These are phyloP conservation scores for Beauveria varroae DNA, from an alignment of 2,329 filamentous ascomycete species.

Conservation along the genomic window DNA sequence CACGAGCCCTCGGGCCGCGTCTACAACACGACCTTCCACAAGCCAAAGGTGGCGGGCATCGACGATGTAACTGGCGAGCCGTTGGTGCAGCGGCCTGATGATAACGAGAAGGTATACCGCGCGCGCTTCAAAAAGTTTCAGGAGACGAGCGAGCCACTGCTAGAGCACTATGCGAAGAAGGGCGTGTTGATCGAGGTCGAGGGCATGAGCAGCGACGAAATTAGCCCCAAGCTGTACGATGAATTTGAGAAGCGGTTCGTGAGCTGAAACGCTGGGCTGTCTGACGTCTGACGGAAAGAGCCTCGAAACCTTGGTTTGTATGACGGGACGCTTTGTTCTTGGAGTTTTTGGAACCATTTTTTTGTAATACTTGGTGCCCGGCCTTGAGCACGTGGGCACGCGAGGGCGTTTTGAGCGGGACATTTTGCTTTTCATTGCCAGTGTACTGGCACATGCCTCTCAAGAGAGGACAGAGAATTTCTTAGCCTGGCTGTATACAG, in stretches of 20 bases:
- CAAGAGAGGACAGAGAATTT: background rate
- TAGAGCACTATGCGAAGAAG: slow-evolving; percentile 82
- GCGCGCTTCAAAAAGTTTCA: slow-evolving; percentile 74
- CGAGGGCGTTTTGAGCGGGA: slow-evolving; percentile 6
- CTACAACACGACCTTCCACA: slow-evolving; percentile 92
- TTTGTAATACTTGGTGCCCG: background rate
- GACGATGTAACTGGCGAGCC: slow-evolving; percentile 90
- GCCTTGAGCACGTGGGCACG: background rate
- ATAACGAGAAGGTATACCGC: slow-evolving; percentile 80
- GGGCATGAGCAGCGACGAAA: slow-evolving; percentile 89
- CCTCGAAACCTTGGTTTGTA: background rate
- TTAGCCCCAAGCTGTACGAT: slow-evolving; percentile 76
- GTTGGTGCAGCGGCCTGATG: slow-evolving; percentile 75
- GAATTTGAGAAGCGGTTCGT: slow-evolving; percentile 75
- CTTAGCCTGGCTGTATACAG: background rate
- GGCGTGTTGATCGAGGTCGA: slow-evolving; percentile 81
- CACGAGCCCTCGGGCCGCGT: slow-evolving; percentile 86
- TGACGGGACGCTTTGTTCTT: background rate
- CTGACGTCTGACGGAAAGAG: too few species aligned
- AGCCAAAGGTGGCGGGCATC: slow-evolving; percentile 68
- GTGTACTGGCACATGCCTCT: background rate
- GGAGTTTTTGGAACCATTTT: background rate
- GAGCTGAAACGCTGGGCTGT: slow-evolving; percentile 8
- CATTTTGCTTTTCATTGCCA: background rate
- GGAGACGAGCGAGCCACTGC: slow-evolving; percentile 74